These are phyloP conservation scores for Pythium angustatum DNA, from an alignment of 352 stramenopile genomes.

Conservation along the genomic window DNA sequence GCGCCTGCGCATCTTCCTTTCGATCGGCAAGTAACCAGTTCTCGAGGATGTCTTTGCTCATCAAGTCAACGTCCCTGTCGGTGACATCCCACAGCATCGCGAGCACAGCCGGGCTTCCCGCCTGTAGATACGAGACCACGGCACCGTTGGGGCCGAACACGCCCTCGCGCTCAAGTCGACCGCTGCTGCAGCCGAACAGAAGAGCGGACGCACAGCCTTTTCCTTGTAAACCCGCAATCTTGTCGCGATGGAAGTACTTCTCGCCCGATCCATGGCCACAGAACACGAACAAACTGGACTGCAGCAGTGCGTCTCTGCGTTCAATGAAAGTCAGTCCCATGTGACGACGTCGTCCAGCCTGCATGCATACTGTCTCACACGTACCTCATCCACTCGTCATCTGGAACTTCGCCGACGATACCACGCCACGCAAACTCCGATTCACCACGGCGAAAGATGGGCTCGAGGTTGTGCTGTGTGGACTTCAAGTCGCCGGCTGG, in stretches of 20 bases:
- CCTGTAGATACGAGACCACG: slow-evolving; percentile 92
- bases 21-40: slow-evolving; percentile 60
- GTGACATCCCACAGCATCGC: slow-evolving; percentile 99
- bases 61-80: slow-evolving; percentile 97
- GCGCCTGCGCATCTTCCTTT: neutral
- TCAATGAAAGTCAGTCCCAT: neutral
- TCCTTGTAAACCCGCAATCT: slow-evolving; percentile 58
- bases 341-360: too few species aligned
- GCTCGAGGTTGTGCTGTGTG: slow-evolving; percentile 60
- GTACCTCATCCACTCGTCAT: slow-evolving; percentile 56
- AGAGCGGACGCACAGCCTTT: slow-evolving; percentile 79
- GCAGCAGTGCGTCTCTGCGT: slow-evolving; percentile 34
- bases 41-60: slow-evolving; percentile 65
- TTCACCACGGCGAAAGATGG: slow-evolving; percentile 41
- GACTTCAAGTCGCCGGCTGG: slow-evolving; percentile 67
- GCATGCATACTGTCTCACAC: neutral
- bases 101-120: slow-evolving; percentile 93
- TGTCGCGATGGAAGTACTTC: slow-evolving; percentile 84
- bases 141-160: slow-evolving; percentile 95
- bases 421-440: slow-evolving; percentile 56
- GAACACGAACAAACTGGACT: slow-evolving; percentile 94
- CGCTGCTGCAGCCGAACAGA: slow-evolving; percentile 98
- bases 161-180: slow-evolving; percentile 79
- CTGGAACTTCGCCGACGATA: slow-evolving; percentile 45
- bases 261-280: slow-evolving; percentile 97